Evolutionary conservation across 768 basidiomycete genomes (phyloP).

Genomic region (Podaxis sp.): DNA sequence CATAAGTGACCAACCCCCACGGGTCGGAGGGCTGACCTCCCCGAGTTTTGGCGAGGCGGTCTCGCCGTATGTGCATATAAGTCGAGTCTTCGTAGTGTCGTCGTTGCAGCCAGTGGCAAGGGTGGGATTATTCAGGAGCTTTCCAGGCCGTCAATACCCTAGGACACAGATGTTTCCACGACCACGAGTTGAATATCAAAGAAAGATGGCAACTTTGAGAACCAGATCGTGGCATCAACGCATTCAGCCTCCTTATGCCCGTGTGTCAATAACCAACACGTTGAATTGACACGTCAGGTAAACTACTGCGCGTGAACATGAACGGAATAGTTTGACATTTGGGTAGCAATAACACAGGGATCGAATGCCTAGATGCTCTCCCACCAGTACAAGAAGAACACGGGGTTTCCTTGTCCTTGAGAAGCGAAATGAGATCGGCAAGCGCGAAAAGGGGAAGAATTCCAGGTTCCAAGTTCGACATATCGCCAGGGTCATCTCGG

Average conservation of each 20-base stretch:
- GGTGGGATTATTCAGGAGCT: not conserved
- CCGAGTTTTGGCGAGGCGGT: not conserved
- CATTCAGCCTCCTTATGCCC: not conserved
- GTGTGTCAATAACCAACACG: not conserved
- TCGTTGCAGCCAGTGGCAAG: not conserved
- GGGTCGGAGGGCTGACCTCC: not conserved
- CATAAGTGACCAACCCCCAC: not conserved
- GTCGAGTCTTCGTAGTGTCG: not conserved
- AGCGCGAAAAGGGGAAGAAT: not conserved
- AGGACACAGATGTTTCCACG: slow-evolving; percentile 1
- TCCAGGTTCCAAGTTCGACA: not conserved
- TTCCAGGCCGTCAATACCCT: not conserved
- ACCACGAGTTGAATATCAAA: slow-evolving; percentile 5
- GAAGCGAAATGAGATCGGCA: not conserved
- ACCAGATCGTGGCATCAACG: slow-evolving; percentile 1
- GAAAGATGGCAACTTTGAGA: not conserved
- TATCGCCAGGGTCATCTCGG: not conserved
- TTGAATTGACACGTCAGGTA: slow-evolving; percentile 12
- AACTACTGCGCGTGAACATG: not conserved
- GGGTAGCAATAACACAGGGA: not conserved
- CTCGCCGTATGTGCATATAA: not conserved
- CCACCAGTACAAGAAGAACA: not conserved
- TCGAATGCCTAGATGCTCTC: not conserved
- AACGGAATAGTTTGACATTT: not conserved
- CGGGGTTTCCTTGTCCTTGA: not conserved